Percentiles rank a stretch among this genome's conserved stretches.
Conservation (phyloP, 2,329 filamentous ascomycete genomes). For the Alternaria consortialis region DNA sequence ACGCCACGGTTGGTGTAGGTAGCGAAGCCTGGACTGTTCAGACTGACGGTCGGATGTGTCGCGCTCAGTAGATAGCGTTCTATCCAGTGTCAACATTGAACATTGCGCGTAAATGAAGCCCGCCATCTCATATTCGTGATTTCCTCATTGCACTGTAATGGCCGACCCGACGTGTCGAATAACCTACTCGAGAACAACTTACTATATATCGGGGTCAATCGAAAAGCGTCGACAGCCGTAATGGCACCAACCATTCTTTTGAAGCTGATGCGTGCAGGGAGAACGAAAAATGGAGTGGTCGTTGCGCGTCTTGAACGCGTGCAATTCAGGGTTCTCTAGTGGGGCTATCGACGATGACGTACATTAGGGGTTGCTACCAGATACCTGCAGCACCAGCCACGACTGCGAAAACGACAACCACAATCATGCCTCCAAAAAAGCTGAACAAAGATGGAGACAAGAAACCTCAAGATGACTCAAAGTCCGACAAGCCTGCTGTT, state of each 20-base stretch:
- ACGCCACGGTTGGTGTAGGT: conserved; percentile 37
- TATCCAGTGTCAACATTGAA: not conserved
- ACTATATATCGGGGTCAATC: not conserved
- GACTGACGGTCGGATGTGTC: conserved; percentile 27
- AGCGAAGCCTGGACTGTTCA: conserved; percentile 35
- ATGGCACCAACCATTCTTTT: not conserved
- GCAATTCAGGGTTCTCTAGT: conserved; percentile 4
- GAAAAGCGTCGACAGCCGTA: not conserved
- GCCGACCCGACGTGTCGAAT: not conserved
- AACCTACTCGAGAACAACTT: not conserved
- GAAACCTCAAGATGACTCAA: not conserved
- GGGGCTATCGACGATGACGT: conserved; percentile 19
- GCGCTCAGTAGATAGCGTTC: conserved; percentile 1
- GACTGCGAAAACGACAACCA: not conserved
- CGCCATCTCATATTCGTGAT: not conserved
- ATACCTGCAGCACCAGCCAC: not conserved
- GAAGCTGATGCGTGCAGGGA: not conserved
- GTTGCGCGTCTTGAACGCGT: conserved; percentile 3
- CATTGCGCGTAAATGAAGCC: not conserved
- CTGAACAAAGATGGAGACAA: conserved; percentile 7
- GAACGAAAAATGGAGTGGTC: not conserved
- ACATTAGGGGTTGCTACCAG: not conserved
- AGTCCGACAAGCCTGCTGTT: conserved; percentile 18
- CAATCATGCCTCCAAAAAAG: conserved; percentile 13
- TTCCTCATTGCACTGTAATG: not conserved